Base-by-base conservation (phyloP, 2,329 filamentous ascomycete species). In the Fusarium virguliforme region DNA sequence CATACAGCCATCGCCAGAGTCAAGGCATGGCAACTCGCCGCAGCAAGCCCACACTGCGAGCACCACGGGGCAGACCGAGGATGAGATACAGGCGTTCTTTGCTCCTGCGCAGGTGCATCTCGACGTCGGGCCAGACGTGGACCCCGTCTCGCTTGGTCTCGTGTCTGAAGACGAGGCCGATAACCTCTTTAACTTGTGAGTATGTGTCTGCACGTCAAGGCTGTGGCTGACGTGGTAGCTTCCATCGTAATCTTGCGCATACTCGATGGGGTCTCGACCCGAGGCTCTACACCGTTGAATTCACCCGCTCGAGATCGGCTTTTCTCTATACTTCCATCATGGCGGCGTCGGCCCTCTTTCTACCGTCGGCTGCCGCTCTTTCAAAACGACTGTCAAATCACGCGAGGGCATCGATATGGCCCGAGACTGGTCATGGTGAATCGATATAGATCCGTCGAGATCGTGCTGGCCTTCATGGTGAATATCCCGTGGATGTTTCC, bases 401-500 rank as follows among this genome's bases (percentile, higher is more conserved):
- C 71, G 87, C 87, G 68, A 90, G n/a, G n/a, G n/a, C n/a, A n/a
- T n/a, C n/a, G n/a, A n/a, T n/a, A n/a, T n/a, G n/a, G n/a, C n/a
- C n/a, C n/a, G n/a, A n/a, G n/a, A n/a, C n/a, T n/a, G n/a, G 86
- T 93, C 46, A 89, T 91, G 55, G 81, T 85, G 0, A 85, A 87
- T 50, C 87, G 90, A 3, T 87, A 89, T 74, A 87, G 90, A 62
- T 94, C 91, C 0, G 90, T 92, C 6, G 91, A 94, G 76, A 92
- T 94, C 62, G 89, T 94, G 0, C 81, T 94, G 1, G 91, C 90
- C 0, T 93, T 93, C 75, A 91, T 94, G 88, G 86, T 92, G 34
- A 93, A 93, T 67, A 87, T 94, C 7, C 91, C 91, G 0, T 94
- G 91, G 91, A 92, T 93, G 86, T 88, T 88, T 32, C 89, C 90